phyloP scores from a whole-genome alignment of 129 eudicot genomes.

The Kitagawia praeruptora region DNA sequence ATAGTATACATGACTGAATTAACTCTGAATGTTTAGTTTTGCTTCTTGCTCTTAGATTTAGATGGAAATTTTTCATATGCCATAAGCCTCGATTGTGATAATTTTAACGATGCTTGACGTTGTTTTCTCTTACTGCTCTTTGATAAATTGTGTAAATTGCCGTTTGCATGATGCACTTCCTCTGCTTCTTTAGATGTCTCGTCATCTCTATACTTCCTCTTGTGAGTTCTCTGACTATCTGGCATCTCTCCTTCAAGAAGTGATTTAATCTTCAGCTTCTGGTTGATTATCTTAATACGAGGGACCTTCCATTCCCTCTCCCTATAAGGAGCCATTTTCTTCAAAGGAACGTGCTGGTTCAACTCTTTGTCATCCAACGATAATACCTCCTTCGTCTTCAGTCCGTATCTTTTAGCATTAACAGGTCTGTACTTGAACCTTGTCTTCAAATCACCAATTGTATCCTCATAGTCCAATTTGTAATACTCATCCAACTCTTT shows the following conservation, averaged over 20 bases:
- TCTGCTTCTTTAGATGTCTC: slow-evolving; percentile 16
- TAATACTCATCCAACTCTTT: slow-evolving; percentile 65
- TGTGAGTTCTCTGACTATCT: slow-evolving; percentile 8
- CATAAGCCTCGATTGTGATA: slow-evolving; percentile 40
- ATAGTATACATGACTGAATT: neutral
- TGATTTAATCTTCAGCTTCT: slow-evolving; percentile 35
- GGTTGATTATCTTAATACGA: slow-evolving; percentile 30
- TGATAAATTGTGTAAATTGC: slow-evolving; percentile 27
- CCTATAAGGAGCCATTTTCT: slow-evolving; percentile 78
- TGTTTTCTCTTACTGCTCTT: slow-evolving; percentile 43
- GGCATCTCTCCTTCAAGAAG: slow-evolving; percentile 28
- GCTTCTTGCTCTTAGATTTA: slow-evolving; percentile 45
- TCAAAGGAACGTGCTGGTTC: slow-evolving; percentile 68
- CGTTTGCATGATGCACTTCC: slow-evolving; percentile 22
- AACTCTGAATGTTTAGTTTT: slow-evolving; percentile 11
- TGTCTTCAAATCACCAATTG: slow-evolving; percentile 71
- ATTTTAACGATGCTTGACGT: slow-evolving; percentile 32
- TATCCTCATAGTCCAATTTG: slow-evolving; percentile 77
- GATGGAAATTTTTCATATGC: slow-evolving; percentile 56
- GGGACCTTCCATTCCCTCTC: slow-evolving; percentile 78
- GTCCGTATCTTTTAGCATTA: slow-evolving; percentile 43
- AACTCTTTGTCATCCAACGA: slow-evolving; percentile 69
- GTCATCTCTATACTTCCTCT: slow-evolving; percentile 8
- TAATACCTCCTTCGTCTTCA: slow-evolving; percentile 46
- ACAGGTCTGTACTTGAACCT: slow-evolving; percentile 76